These are phyloP conservation scores for Populus alba DNA, from an alignment of 345 rosid genomes.

Conservation along the genomic window DNA sequence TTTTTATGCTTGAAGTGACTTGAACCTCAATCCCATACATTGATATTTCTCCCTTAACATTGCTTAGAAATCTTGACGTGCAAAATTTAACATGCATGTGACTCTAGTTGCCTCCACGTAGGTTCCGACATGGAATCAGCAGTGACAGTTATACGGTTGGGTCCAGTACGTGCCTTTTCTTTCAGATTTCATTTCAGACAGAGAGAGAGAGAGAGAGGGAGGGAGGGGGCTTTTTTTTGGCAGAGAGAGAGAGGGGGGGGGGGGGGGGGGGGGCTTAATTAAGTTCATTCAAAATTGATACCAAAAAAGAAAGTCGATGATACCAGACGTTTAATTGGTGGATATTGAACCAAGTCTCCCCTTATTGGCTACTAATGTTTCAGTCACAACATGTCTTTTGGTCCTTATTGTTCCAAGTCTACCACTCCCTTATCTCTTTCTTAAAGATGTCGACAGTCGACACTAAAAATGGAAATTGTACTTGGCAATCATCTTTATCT, in stretches of 20 bases:
- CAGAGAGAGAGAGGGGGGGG: too few relatives aligned
- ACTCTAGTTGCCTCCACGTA: constrained; percentile 44
- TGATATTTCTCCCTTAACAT: background rate
- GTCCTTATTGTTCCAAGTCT: constrained; percentile 45
- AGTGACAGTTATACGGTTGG: constrained; percentile 27
- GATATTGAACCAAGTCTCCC: constrained; percentile 20
- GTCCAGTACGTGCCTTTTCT: constrained; percentile 30
- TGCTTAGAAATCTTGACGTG: background rate
- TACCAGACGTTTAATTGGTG: constrained; percentile 23
- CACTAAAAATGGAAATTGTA: constrained; percentile 1
- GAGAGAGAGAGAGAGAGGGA: background rate
- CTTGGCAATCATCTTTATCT: background rate
- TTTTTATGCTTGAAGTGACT: too few relatives aligned
- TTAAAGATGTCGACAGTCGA: background rate
- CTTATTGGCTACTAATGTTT: background rate
- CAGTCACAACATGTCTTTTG: constrained; percentile 25
- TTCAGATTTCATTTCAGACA: constrained; percentile 7
- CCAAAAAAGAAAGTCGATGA: background rate
- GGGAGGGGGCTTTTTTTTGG: too few relatives aligned
- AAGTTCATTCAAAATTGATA: background rate
- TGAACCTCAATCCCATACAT: too few relatives aligned
- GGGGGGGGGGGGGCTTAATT: background rate
- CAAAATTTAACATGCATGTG: constrained; percentile 28
- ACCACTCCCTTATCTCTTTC: constrained; percentile 16
- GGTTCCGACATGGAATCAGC: constrained; percentile 37